Evolutionary conservation across 805 yeast species (phyloP).

Genomic region (Kuraishia hungarica): DNA sequence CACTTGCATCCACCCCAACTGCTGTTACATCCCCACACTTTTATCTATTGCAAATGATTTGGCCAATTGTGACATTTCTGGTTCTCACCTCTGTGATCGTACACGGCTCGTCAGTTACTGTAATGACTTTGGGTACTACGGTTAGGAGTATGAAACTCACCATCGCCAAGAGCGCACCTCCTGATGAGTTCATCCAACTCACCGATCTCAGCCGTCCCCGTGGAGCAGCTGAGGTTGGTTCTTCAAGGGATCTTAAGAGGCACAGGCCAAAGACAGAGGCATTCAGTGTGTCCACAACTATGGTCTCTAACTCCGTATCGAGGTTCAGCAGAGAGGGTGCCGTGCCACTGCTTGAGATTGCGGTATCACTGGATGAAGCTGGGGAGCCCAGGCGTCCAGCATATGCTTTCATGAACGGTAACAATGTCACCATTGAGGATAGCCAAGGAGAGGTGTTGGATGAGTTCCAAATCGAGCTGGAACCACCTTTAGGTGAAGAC

Average conservation of each 20-base stretch:
- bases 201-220: not conserved
- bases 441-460: constrained; percentile 34
- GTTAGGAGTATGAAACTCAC: constrained; percentile 19
- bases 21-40: constrained; percentile 8
- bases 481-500: not conserved
- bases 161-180: constrained; percentile 38
- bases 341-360: not conserved
- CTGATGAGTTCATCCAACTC: not conserved
- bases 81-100: constrained; percentile 77
- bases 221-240: not conserved
- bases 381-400: constrained; percentile 17
- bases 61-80: constrained; percentile 81
- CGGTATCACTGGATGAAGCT: constrained; percentile 4
- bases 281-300: not conserved
- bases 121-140: not conserved
- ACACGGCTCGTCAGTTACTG: constrained; percentile 48
- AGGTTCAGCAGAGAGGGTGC: not conserved
- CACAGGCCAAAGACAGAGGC: not conserved
- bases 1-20: constrained; percentile 20
- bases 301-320: not conserved
- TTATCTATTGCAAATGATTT: constrained; percentile 28
- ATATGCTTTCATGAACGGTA: constrained; percentile 33
- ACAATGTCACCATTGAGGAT: constrained; percentile 31
- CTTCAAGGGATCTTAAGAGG: not conserved
- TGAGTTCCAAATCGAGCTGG: constrained; percentile 10